A percentile compares a stretch with the other conserved stretches of the same genome.
These are phyloP conservation scores for Kwoniella sp. DNA, from an alignment of 768 basidiomycete genomes.

Conservation along the genomic window DNA sequence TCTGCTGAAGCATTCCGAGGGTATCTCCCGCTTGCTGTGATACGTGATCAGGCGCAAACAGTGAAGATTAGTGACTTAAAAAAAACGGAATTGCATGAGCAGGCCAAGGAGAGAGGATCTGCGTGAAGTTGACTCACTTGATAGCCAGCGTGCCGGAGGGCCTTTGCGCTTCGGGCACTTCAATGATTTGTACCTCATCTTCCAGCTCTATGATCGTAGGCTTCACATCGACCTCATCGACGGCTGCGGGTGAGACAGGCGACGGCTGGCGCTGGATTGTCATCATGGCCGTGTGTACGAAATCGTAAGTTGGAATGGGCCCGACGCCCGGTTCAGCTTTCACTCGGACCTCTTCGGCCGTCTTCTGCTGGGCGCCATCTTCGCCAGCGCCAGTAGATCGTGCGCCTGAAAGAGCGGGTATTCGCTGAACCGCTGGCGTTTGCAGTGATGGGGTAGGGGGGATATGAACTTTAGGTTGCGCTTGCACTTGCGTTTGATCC, in stretches of 20 bases:
- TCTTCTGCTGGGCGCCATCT: background rate
- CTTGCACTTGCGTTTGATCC: background rate
- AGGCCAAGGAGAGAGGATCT: background rate
- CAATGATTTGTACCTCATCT: background rate
- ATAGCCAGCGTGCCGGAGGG: conserved; percentile 13
- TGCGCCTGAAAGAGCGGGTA: too few relatives aligned
- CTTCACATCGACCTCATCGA: conserved; percentile 7
- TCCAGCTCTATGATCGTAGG: conserved; percentile 10
- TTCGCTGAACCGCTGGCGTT: too few relatives aligned
- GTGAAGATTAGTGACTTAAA: too few relatives aligned
- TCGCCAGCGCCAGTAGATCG: too few relatives aligned
- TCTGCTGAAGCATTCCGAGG: conserved; percentile 10
- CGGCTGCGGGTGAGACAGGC: background rate
- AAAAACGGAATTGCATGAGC: background rate
- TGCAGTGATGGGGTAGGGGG: too few relatives aligned
- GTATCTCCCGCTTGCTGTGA: conserved; percentile 10
- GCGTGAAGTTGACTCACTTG: conserved; percentile 10
- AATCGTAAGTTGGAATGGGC: background rate
- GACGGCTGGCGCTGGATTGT: background rate
- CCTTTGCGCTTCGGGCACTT: conserved; percentile 1
- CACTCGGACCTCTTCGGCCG: background rate
- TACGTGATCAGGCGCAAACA: background rate
- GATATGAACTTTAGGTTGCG: background rate
- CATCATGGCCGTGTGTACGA: too few relatives aligned
- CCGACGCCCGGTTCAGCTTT: conserved; percentile 4